Base-by-base conservation (phyloP, 768 basidiomycete species). In the Tricholoma matsutake region DNA sequence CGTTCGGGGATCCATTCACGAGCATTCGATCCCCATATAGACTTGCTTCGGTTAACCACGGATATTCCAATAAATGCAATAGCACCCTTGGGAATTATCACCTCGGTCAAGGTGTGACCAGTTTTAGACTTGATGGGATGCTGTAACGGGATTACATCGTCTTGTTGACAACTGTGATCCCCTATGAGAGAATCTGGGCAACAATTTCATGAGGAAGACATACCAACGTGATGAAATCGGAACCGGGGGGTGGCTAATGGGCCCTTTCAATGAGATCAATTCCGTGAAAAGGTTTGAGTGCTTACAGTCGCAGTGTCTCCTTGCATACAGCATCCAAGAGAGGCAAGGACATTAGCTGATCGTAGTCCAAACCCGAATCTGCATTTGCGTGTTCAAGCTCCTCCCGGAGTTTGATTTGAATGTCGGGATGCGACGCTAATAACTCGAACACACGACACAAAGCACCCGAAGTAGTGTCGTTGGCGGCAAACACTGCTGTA, bases 271-370 rank as follows among this genome's bases (percentile, higher is more conserved):
- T 20, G 6, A 4, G n/a, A 35, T 14, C 13, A 22, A 22, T 18
- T 11, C 14, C 6, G 7, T n/a, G 11, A 22, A 54, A 35, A 5
- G 1, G 29, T 31, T 9, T 18, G 31, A 54, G n/a, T n/a, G n/a
- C 53, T 54, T 54, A 54, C 53, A 54, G 29, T 6, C 53, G 28
- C 29, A 54, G 34, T 5, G 53, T 54, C 20, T 54, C 53, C 18
- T 54, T 54, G 11, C 53, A 54, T 16, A 54, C 53, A 31, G 53
- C 53, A 54, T 54, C 53, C 20, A 54, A 22, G n/a, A 54, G 31
- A n/a, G 53, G 53, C 34, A 54, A 32, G 6, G 53, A n/a, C 29
- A 35, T 32, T 3, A 54, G 29, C 5, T 32, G 32, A 34, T 54
- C 32, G 10, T 34, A 54, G 9, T 35, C n/a, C 5, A 54, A 34